These are phyloP conservation scores for Taxillus chinensis DNA, from an alignment of 164 flowering plant species.

Conservation along the genomic window DNA sequence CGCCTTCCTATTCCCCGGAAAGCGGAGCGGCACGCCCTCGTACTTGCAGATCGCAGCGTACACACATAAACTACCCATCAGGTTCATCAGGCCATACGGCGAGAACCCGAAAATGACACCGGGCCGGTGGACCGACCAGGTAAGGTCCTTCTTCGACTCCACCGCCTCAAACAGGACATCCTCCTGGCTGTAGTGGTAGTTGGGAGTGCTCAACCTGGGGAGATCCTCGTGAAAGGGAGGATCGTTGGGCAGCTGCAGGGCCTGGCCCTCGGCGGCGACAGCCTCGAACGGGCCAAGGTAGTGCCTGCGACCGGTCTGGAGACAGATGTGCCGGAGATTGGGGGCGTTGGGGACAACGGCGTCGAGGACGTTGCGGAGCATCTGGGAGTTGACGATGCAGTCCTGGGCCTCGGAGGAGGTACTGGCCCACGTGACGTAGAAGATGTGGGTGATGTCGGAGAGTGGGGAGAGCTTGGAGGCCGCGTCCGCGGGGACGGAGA, in stretches of 20 bases:
- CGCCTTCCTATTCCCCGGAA: constrained; percentile 21
- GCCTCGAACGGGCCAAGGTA: constrained; percentile 26
- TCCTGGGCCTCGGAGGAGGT: constrained; percentile 13
- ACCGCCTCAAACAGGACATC: not conserved
- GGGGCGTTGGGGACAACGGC: constrained; percentile 3
- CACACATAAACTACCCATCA: constrained; percentile 20
- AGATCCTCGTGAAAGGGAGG: constrained; percentile 11
- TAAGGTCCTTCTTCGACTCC: constrained; percentile 16
- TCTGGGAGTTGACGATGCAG: constrained; percentile 12
- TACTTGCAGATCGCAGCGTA: constrained; percentile 42
- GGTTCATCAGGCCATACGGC: constrained; percentile 24
- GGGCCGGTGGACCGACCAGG: constrained; percentile 37
- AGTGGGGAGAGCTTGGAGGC: constrained; percentile 13
- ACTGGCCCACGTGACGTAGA: constrained; percentile 25
- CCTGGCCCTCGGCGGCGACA: constrained; percentile 11
- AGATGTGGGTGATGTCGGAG: constrained; percentile 27
- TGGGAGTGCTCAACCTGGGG: not conserved
- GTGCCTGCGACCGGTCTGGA: constrained; percentile 39
- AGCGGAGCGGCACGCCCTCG: constrained; percentile 20
- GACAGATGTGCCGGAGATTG: constrained; percentile 19
- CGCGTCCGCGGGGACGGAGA: constrained; percentile 21
- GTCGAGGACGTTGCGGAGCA: constrained; percentile 28
- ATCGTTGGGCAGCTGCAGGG: constrained; percentile 15
- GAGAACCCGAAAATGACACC: constrained; percentile 32
- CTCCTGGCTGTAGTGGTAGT: not conserved